Base-by-base conservation (phyloP, 495 filamentous ascomycete species). In the Staphylotrichum tortipilum region DNA sequence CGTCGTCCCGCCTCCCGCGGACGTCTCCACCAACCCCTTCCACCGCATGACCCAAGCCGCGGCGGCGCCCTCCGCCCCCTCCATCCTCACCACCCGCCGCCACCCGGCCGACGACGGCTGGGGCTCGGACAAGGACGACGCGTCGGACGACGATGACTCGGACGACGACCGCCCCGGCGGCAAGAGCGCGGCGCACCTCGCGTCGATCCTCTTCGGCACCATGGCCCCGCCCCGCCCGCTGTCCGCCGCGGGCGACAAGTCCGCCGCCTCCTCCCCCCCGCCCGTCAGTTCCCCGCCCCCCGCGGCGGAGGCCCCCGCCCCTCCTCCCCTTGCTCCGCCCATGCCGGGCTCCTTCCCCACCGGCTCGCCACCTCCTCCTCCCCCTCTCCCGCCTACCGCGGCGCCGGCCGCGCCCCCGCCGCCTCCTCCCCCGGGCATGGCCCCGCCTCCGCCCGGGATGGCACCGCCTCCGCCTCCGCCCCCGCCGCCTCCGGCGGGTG, bases 151-250 rank as follows among this genome's bases (percentile, higher is more conserved):
- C 15, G 86, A 88, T 31, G 72, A 72, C 15, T 77, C 74, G 22
- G 79, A 50, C 44, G 82, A 86, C 45, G 83, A 85, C 21, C 82
- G 82, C 11, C 81, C 86, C 10, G 83, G 79, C 39, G 86, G 86
- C 24, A 80, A 83, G 47, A 89, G 82, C 54, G 91, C 92, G 38
- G 91, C 90, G 53, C 85, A 94, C 50, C 81, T 98, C 29, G 92
- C 92, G 15, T 89, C 85, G 30, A 92, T 89, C 52, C 78, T 98
- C 26, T 97, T 98, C 67, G 90, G 92, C 48, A 94, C 91, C 43
- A 98, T 98, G 92, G 92, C 78, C 9, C 92, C 92, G 35, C 92
- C 92, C 18, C 82, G 91, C 44, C 89, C 94, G 29, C 65, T 95
- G 22, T 91, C 86, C 41, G 85, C 86, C 8, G 81, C 84, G 69